Conservation (phyloP, 371 early-diverging fungal species). For the Haplosporangium sp. region DNA sequence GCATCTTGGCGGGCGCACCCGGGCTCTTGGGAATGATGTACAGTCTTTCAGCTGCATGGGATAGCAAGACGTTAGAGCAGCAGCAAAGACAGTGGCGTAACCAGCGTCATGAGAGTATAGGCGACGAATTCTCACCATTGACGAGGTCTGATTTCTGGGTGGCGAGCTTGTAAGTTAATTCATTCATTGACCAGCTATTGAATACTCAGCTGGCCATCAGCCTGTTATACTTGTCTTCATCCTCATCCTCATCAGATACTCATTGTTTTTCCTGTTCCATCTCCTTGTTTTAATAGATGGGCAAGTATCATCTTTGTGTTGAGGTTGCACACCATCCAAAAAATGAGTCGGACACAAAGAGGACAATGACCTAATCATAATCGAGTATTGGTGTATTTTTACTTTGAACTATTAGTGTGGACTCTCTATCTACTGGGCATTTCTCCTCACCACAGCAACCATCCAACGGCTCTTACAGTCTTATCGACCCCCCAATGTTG, state of each 20-base stretch:
- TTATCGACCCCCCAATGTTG: conserved; percentile 36
- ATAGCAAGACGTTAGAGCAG: conserved; percentile 10
- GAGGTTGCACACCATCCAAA: not conserved
- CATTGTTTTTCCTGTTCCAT: conserved; percentile 1
- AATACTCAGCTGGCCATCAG: too few species aligned
- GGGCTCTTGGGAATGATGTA: conserved; percentile 42
- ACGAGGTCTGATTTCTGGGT: conserved; percentile 62
- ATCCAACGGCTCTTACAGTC: conserved; percentile 47
- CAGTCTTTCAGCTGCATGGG: conserved; percentile 25
- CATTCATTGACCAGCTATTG: too few species aligned
- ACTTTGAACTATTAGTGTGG: conserved; percentile 56
- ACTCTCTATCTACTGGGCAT: conserved; percentile 47
- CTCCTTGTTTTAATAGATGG: conserved; percentile 19
- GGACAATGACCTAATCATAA: conserved; percentile 10
- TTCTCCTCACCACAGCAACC: conserved; percentile 38
- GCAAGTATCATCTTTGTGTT: conserved; percentile 18
- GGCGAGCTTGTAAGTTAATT: conserved; percentile 63
- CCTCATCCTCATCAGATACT: not conserved
- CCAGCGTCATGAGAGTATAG: not conserved
- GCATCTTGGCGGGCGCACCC: conserved; percentile 30
- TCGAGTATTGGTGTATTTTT: not conserved
- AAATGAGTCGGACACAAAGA: conserved; percentile 10
- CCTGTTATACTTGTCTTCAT: not conserved
- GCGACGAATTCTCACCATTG: conserved; percentile 11
- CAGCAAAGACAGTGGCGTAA: conserved; percentile 7